Evolutionary conservation across 495 filamentous ascomycete species (phyloP), one percentile per base, ranked within the genome.

Genomic region (Aspergillus ostianus): DNA sequence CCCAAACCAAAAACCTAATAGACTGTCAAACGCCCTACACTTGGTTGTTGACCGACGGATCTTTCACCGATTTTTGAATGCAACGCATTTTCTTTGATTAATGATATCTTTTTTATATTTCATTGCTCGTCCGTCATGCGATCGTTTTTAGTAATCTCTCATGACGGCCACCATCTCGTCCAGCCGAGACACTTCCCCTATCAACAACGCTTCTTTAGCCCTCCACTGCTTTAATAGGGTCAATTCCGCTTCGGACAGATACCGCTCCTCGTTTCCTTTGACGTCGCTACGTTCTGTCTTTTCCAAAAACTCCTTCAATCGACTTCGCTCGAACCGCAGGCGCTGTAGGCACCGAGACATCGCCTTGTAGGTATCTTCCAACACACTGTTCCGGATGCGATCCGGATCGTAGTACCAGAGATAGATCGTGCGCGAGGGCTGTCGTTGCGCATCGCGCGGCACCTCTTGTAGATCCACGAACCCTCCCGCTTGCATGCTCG

Each of bases 401-500:
- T 91, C 86, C 0, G 80, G 73, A 65, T 98, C 94, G 70, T 88
- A 96, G 75, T 84, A 96, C 89, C 91, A 97, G 21, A 98, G 81
- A 69, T 89, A 97, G 44, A 93, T 85, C 1, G 91, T 93, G 36
- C 90, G 85, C 52, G 82, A 86, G 10, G 91, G 86, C 51, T 90
- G 83, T 2, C 91, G 87, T 52, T 86, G 87, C n/a, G 77, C 71
- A 63, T 97, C 93, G 48, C 87, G 87, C 4, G 94, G 94, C 0
- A 98, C 87, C 76, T 99, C 94, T 68, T 98, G 95, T 10, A 92
- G 78, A 59, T 97, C 89, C 18, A 96, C 81, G 59, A 93, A 88
- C 4, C 94, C 93, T 26, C 84, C 82, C 64, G 86, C 83, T 60
- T 96, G 89, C 81, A 99, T 89, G 57, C 83, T 83, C 2, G 87